These are phyloP conservation scores for Teratosphaeria viscida DNA, from an alignment of 2,329 filamentous ascomycete genomes.

Conservation along the genomic window DNA sequence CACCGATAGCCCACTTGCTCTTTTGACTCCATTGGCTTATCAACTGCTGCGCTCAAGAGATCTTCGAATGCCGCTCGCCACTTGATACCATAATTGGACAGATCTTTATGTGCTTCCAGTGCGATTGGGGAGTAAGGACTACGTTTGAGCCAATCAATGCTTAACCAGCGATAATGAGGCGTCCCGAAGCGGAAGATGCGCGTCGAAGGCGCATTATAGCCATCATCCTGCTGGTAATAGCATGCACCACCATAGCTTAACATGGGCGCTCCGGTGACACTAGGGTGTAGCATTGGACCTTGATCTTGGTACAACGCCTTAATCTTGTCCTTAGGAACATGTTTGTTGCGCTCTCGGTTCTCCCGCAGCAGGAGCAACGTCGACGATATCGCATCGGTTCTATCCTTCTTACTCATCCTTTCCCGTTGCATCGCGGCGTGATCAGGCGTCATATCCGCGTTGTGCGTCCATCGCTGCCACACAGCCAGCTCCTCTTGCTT, in stretches of 20 bases:
- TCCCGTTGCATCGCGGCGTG: conserved; percentile 9
- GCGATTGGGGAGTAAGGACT: conserved; percentile 47
- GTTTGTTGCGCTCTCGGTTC: conserved; percentile 14
- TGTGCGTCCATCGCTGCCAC: conserved; percentile 17
- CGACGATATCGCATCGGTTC: conserved; percentile 11
- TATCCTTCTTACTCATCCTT: conserved; percentile 7
- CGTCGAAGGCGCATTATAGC: conserved; percentile 7
- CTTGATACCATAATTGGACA: conserved; percentile 26
- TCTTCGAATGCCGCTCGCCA: conserved; percentile 53
- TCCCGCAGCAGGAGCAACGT: conserved; percentile 14
- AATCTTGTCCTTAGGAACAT: conserved; percentile 16
- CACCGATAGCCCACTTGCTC: conserved; percentile 11
- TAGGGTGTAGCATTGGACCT: conserved; percentile 6
- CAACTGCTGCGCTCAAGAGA: conserved; percentile 37
- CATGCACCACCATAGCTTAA: conserved; percentile 10
- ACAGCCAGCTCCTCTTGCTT: conserved; percentile 16
- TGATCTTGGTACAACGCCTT: conserved; percentile 19
- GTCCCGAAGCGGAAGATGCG: conserved; percentile 1
- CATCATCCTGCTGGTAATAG: conserved; percentile 12
- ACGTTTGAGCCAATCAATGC: conserved; percentile 26
- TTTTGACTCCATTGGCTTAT: conserved; percentile 20
- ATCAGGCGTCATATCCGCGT: conserved; percentile 13
- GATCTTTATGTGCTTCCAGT: conserved; percentile 37
- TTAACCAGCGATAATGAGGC: conserved; percentile 19
- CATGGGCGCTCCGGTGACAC: conserved; percentile 12